Conservation (phyloP, 176 grass and related monocot species). For the Oryza nivara region DNA sequence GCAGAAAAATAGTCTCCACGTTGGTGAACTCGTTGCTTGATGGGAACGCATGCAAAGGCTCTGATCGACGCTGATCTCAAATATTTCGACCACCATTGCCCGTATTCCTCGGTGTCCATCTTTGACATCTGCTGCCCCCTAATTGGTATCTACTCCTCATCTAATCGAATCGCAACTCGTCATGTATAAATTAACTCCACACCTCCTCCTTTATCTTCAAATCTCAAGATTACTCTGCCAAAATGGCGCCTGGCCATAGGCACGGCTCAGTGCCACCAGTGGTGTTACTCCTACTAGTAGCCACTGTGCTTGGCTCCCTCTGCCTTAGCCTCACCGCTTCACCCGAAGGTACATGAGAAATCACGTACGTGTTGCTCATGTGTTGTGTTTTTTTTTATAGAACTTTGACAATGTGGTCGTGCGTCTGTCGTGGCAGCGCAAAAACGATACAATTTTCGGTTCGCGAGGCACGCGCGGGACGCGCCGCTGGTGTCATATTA, state of each 20-base stretch:
- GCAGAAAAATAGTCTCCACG: not conserved
- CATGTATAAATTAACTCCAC: constrained; percentile 16
- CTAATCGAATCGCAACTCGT: not conserved
- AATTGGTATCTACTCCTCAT: constrained; percentile 41
- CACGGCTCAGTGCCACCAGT: not conserved
- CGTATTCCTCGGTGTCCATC: constrained; percentile 48
- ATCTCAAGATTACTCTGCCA: not conserved
- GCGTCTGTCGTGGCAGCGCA: not conserved
- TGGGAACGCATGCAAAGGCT: constrained; percentile 42
- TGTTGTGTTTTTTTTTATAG: not conserved
- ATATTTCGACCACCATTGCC: constrained; percentile 17
- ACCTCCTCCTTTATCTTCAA: not conserved
- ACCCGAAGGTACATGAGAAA: constrained; percentile 36
- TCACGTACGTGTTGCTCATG: not conserved
- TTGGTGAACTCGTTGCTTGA: not conserved
- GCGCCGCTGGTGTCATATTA: constrained; percentile 65
- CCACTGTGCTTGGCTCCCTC: constrained; percentile 23
- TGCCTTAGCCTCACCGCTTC: constrained; percentile 20
- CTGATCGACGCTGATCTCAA: not conserved
- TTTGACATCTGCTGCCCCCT: constrained; percentile 40
- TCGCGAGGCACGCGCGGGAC: constrained; percentile 62
- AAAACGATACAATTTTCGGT: constrained; percentile 51
- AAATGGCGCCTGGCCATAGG: constrained; percentile 37
- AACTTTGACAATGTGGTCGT: not conserved
- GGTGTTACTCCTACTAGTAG: not conserved